Base-by-base conservation (phyloP, 2,329 filamentous ascomycete species). In the Hymenoscyphus salicellus region DNA sequence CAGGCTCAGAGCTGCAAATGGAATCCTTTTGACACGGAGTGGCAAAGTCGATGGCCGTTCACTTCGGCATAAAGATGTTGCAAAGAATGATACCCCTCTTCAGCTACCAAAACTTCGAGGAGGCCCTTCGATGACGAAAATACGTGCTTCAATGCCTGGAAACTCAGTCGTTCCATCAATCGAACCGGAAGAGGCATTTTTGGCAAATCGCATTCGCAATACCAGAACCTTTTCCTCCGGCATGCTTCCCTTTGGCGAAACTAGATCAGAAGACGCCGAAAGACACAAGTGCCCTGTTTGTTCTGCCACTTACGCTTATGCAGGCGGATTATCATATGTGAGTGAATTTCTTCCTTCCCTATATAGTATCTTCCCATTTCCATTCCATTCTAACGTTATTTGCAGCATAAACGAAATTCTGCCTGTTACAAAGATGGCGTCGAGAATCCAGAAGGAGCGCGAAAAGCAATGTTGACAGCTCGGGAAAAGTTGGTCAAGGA, bases 401-500 rank as follows among this genome's bases (percentile, higher is more conserved):
- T 60, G 3, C 17, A 60, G 58, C 58, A 60, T 38, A 60, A 60
- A 49, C 38, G 30, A 16, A 60, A 46, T 38, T 60, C 58, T 5
- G 36, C 58, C 16, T 60, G 58, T 4, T 26, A 26, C 16, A 46
- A 46, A 11, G 11, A 60, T 26, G 58, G 23, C 16, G 26, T 26
- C 16, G 58, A 60, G 6, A 49, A 60, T 28, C 33, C 23, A 43
- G 41, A 60, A 5, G 26, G 41, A 36, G 30, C 20, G 11, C 20
- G 41, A 26, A 26, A 41, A 41, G 56, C 17, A 33, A 41, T 30
- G 58, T 16, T 60, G 0, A 76, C 74, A 0, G 85, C 72, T 0
- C 84, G 70, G 0, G 83, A 85, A 0, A 81, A 79, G 63, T 85
- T 79, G 5, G 68, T 70, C 68, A 85, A 85, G 0, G 77, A 77